Evolutionary conservation across 768 basidiomycete genomes (phyloP).

Genomic region (Pleurotus salmoneostramineus): DNA sequence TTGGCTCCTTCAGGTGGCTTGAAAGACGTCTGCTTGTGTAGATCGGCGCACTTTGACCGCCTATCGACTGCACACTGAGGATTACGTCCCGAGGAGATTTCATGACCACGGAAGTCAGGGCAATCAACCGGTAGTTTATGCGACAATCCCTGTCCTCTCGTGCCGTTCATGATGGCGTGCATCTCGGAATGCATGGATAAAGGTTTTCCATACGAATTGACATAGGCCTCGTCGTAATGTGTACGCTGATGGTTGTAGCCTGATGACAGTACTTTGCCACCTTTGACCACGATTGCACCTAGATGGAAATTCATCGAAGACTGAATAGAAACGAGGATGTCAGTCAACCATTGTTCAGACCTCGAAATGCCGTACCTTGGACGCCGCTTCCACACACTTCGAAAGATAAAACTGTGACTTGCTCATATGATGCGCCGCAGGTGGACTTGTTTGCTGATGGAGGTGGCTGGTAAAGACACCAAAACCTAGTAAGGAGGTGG

Average conservation of each 20-base stretch:
- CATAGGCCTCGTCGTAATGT: slow-evolving; percentile 45
- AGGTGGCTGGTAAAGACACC: no score
- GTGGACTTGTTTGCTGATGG: background rate
- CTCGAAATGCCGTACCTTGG: slow-evolving; percentile 26
- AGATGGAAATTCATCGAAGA: slow-evolving; percentile 43
- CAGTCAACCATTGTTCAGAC: background rate
- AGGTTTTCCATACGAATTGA: slow-evolving; percentile 32
- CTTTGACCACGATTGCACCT: slow-evolving; percentile 44
- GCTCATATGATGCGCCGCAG: slow-evolving; percentile 28
- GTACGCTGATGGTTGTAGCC: slow-evolving; percentile 54
- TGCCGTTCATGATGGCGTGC: slow-evolving; percentile 52
- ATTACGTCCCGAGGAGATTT: background rate
- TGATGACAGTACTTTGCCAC: slow-evolving; percentile 49
- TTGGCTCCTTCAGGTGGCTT: background rate
- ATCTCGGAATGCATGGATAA: slow-evolving; percentile 55
- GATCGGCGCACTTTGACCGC: background rate
- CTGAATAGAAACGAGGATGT: slow-evolving; percentile 14
- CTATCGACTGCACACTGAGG: background rate
- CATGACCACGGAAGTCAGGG: background rate
- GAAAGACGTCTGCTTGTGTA: background rate
- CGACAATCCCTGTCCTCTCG: slow-evolving; percentile 44
- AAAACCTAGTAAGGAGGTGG: background rate
- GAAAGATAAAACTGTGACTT: slow-evolving; percentile 50
- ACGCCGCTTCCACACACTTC: slow-evolving; percentile 43
- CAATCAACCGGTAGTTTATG: slow-evolving; percentile 49